Percentiles rank a stretch among this genome's conserved stretches.
These are phyloP conservation scores for Nemania serpens DNA, from an alignment of 2,329 filamentous ascomycete genomes.

Conservation along the genomic window DNA sequence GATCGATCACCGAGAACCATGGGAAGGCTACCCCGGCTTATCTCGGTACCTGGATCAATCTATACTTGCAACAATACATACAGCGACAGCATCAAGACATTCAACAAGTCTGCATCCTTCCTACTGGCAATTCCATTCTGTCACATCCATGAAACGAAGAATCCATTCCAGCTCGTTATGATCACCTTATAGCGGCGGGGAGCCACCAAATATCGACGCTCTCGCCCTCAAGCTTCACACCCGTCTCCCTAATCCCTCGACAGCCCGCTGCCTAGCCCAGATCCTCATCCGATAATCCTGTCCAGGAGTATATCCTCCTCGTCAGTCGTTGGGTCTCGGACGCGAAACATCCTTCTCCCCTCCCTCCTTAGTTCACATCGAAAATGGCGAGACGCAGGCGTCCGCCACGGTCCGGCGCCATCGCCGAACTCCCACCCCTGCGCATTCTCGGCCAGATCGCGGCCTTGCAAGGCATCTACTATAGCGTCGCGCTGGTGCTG, in stretches of 20 bases:
- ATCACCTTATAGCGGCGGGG: constrained; percentile 28
- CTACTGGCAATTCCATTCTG: not conserved
- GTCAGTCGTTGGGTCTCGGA: too few species aligned
- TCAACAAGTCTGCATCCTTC: not conserved
- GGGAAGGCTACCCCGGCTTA: too few species aligned
- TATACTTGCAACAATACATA: not conserved
- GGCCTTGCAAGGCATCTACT: constrained; percentile 61
- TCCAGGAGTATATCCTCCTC: not conserved
- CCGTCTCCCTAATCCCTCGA: constrained; percentile 5
- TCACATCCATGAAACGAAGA: not conserved
- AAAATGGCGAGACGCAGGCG: constrained; percentile 58
- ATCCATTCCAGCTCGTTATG: constrained; percentile 27
- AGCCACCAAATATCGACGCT: not conserved
- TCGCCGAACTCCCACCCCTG: constrained; percentile 64
- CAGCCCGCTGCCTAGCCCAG: constrained; percentile 26
- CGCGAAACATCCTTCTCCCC: not conserved
- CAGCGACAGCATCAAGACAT: not conserved
- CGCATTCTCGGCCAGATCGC: constrained; percentile 64
- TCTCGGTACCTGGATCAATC: too few species aligned
- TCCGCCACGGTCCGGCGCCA: constrained; percentile 63
- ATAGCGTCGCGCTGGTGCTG: constrained; percentile 55
- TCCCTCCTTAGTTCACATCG: not conserved
- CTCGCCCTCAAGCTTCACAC: not conserved
- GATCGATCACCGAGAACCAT: not conserved
- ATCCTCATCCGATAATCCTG: constrained; percentile 6